Evolutionary conservation across 495 filamentous ascomycete genomes (phyloP).

Genomic region (Penicillium salamii): DNA sequence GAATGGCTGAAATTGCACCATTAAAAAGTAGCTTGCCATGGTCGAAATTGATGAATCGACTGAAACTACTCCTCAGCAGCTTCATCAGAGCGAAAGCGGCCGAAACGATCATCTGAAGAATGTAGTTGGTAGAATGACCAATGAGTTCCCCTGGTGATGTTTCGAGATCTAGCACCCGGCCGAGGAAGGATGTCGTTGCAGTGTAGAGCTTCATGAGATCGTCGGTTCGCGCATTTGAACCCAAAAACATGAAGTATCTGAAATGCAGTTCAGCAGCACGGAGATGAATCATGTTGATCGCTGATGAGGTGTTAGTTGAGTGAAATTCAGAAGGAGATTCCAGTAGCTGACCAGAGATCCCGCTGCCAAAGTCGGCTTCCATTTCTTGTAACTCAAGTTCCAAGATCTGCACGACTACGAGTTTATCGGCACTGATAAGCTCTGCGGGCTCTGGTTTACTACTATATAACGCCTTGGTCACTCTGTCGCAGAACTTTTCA

Average conservation of each 20-base stretch:
- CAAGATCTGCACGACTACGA: constrained; percentile 59
- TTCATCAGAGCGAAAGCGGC: constrained; percentile 85
- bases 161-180: constrained; percentile 46
- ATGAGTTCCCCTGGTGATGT: constrained; percentile 54
- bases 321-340: constrained; percentile 59
- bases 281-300: constrained; percentile 54
- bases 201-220: constrained; percentile 66
- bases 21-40: constrained; percentile 76
- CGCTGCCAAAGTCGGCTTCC: constrained; percentile 45
- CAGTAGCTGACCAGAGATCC: constrained; percentile 53
- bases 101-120: constrained; percentile 90
- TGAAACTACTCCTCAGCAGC: constrained; percentile 78
- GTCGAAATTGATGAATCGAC: constrained; percentile 61
- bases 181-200: constrained; percentile 54
- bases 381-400: constrained; percentile 52
- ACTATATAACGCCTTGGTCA: constrained; percentile 82
- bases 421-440: constrained; percentile 69
- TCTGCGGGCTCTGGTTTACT: constrained; percentile 73
- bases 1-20: constrained; percentile 70
- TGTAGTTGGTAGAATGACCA: constrained; percentile 77
- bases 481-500: constrained; percentile 80
- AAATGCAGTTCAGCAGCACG: constrained; percentile 46
- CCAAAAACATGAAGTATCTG: constrained; percentile 46
- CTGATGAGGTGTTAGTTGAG: constrained; percentile 56
- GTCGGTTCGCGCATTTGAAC: constrained; percentile 61